Conservation (phyloP, 139 green algal genomes). For the Chlorella sp. region DNA sequence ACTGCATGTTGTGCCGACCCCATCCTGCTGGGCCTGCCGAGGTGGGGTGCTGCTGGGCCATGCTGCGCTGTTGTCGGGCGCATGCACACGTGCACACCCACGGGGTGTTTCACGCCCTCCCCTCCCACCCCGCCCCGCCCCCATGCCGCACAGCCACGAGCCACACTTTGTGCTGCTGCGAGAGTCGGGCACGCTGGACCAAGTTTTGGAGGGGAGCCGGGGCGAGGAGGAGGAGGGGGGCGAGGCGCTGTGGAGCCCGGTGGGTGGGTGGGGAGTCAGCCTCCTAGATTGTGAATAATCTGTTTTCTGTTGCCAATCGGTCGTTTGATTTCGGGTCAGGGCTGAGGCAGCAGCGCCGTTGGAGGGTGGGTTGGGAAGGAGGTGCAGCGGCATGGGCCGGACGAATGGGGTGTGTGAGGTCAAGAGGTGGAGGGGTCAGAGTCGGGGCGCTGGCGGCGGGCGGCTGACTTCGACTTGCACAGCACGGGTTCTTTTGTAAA, state of each 20-base stretch:
- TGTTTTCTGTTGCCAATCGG: too few relatives aligned
- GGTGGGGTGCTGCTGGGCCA: background rate
- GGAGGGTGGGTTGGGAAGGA: background rate
- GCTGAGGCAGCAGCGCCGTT: too few relatives aligned
- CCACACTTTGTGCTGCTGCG: constrained; percentile 72
- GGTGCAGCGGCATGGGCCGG: too few relatives aligned
- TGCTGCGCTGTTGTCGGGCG: too few relatives aligned
- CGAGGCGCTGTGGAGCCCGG: constrained; percentile 16
- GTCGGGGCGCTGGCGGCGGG: background rate
- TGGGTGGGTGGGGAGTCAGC: background rate
- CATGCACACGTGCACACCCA: too few relatives aligned
- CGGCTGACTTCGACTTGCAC: too few relatives aligned
- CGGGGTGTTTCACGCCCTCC: background rate
- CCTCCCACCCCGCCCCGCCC: too few relatives aligned
- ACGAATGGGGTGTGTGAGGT: background rate
- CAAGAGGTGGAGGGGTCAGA: background rate
- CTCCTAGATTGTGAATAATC: too few relatives aligned
- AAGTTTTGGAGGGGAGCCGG: constrained; percentile 16
- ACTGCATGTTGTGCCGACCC: too few relatives aligned
- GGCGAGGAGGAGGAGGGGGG: background rate
- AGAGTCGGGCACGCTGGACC: constrained; percentile 23
- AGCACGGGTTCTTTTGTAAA: too few relatives aligned
- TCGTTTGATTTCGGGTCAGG: too few relatives aligned
- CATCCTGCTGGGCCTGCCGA: constrained; percentile 79
- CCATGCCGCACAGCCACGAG: constrained; percentile 57